Percentiles rank a stretch among this genome's conserved stretches.
phyloP scores from a whole-genome alignment of 2,329 filamentous ascomycete genomes.

The Colletotrichum theobromicola region DNA sequence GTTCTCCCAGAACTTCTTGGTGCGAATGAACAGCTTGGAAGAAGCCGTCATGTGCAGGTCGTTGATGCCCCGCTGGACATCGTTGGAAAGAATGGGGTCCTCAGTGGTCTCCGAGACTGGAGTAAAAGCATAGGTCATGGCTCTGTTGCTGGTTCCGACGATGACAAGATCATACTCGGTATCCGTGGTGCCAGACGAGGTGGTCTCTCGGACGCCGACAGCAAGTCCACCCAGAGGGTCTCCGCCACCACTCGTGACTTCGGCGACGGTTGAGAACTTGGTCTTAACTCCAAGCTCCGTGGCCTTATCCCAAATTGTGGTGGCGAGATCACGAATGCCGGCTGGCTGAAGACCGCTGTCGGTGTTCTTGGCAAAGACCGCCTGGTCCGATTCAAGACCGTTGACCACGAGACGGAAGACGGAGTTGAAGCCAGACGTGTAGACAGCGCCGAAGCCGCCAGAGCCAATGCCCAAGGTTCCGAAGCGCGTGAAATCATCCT shows the following conservation, averaged over 20 bases:
- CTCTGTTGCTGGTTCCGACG: not conserved
- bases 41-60: conserved; percentile 1
- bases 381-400: not conserved
- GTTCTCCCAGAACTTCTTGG: not conserved
- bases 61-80: not conserved
- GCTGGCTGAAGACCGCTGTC: not conserved
- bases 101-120: not conserved
- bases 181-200: not conserved
- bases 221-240: not conserved
- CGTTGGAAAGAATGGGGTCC: not conserved
- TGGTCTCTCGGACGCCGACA: not conserved
- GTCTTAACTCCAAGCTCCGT: not conserved
- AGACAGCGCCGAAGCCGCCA: not conserved
- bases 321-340: not conserved
- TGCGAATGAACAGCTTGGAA: conserved; percentile 1
- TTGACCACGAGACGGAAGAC: not conserved
- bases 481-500: not conserved
- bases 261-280: not conserved
- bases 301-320: not conserved
- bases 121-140: not conserved
- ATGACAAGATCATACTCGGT: not conserved
- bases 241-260: not conserved
- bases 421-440: not conserved
- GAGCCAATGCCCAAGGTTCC: not conserved
- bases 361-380: not conserved